Evolutionary conservation across 768 basidiomycete genomes (phyloP).

Genomic region (Rhizopogon vinicolor): DNA sequence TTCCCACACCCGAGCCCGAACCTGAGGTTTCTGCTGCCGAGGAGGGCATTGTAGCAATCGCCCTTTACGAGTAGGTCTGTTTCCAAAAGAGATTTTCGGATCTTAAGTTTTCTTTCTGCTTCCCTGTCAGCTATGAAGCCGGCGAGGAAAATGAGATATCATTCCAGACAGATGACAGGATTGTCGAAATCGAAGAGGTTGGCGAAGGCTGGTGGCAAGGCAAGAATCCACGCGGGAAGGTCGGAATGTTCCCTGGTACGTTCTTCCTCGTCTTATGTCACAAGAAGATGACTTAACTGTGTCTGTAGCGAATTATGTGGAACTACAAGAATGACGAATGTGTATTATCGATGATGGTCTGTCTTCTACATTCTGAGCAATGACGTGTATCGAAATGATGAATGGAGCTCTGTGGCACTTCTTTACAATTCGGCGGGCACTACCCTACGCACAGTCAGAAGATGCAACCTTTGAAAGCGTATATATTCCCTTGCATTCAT

Average conservation of each 20-base stretch:
- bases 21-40: slow-evolving; percentile 43
- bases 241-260: slow-evolving; percentile 76
- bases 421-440: not conserved
- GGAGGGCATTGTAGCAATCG: slow-evolving; percentile 58
- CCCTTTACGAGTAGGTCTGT: slow-evolving; percentile 62
- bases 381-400: not conserved
- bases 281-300: not conserved
- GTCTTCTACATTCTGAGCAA: not conserved
- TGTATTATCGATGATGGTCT: not conserved
- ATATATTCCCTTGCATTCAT: not conserved
- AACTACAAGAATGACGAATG: not conserved
- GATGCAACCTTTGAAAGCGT: not conserved
- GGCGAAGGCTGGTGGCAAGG: slow-evolving; percentile 93
- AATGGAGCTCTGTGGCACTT: not conserved
- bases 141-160: slow-evolving; percentile 88
- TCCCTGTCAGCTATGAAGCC: slow-evolving; percentile 67
- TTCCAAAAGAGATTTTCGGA: not conserved
- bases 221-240: slow-evolving; percentile 44
- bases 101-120: not conserved
- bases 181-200: slow-evolving; percentile 73
- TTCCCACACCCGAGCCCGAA: slow-evolving; percentile 46
- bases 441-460: not conserved
- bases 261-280: slow-evolving; percentile 1
- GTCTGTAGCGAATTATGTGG: slow-evolving; percentile 4
- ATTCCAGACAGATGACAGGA: slow-evolving; percentile 79